These are phyloP conservation scores for Solanum paucissectum DNA, from an alignment of 257 asterid species.

Conservation along the genomic window DNA sequence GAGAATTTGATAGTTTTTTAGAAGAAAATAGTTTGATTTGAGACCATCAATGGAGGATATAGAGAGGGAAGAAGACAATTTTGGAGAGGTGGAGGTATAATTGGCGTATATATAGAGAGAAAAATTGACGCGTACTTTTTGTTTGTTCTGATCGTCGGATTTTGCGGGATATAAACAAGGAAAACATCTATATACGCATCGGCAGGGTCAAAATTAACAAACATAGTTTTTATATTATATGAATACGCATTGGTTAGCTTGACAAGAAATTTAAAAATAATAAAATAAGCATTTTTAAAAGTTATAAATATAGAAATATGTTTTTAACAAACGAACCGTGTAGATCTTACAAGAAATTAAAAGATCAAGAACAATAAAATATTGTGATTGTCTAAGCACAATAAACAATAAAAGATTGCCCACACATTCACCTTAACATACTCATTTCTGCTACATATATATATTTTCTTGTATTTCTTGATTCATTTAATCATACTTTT, in stretches of 20 bases:
- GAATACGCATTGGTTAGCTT: too few relatives aligned
- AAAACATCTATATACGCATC: neutral
- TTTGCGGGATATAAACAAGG: neutral
- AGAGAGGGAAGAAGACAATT: neutral
- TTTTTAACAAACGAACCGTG: neutral
- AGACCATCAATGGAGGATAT: neutral
- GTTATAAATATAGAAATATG: neutral
- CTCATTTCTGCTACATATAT: too few relatives aligned
- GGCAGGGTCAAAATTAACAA: neutral
- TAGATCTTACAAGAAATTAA: neutral
- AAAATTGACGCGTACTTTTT: neutral
- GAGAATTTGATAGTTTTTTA: neutral
- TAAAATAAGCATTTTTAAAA: too few relatives aligned
- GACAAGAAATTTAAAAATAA: too few relatives aligned
- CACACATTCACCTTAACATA: too few relatives aligned
- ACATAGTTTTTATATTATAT: neutral
- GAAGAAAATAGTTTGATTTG: neutral
- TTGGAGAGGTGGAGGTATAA: neutral
- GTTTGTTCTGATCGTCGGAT: neutral
- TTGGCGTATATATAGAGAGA: neutral
- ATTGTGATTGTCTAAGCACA: neutral
- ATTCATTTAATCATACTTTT: too few relatives aligned
- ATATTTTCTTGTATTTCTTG: too few relatives aligned
- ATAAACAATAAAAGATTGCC: too few relatives aligned
- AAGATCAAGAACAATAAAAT: neutral